phyloP scores from a whole-genome alignment of 176 grass and related monocot species.

The Miscanthus lutarioriparius region DNA sequence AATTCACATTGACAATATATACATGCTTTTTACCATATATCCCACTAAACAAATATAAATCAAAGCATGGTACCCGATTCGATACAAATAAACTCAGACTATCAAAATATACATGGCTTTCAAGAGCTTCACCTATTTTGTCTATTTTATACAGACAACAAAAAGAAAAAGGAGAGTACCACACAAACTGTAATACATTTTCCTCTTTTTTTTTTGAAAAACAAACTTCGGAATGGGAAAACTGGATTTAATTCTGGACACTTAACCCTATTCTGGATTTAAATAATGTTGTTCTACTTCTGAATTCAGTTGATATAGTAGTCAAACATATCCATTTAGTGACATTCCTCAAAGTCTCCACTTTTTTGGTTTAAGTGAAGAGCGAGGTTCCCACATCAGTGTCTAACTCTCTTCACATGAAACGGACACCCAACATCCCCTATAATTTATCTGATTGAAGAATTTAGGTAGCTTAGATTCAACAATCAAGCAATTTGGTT shows the following conservation, averaged over 20 bases:
- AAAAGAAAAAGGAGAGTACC: too few relatives aligned
- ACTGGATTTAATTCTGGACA: neutral
- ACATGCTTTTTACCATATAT: too few relatives aligned
- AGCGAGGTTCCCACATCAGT: neutral
- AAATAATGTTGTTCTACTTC: neutral
- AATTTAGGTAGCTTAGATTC: neutral
- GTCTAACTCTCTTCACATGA: neutral
- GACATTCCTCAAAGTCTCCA: neutral
- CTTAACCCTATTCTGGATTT: neutral
- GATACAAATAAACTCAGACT: too few relatives aligned
- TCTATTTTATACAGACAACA: too few relatives aligned
- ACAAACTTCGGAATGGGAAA: too few relatives aligned
- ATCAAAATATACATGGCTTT: too few relatives aligned
- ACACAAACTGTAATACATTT: too few relatives aligned
- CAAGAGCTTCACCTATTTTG: too few relatives aligned
- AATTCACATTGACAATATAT: too few relatives aligned
- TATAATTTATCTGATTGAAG: neutral
- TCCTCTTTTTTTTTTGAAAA: too few relatives aligned
- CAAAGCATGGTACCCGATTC: too few relatives aligned
- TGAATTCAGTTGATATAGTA: neutral
- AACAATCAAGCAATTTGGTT: conserved; percentile 2
- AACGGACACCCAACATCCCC: neutral
- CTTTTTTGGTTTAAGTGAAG: neutral
- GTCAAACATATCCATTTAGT: neutral
- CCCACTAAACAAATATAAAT: too few relatives aligned